These are phyloP conservation scores for Colletotrichum spaethianum DNA, from an alignment of 2,329 filamentous ascomycete species.

Conservation along the genomic window DNA sequence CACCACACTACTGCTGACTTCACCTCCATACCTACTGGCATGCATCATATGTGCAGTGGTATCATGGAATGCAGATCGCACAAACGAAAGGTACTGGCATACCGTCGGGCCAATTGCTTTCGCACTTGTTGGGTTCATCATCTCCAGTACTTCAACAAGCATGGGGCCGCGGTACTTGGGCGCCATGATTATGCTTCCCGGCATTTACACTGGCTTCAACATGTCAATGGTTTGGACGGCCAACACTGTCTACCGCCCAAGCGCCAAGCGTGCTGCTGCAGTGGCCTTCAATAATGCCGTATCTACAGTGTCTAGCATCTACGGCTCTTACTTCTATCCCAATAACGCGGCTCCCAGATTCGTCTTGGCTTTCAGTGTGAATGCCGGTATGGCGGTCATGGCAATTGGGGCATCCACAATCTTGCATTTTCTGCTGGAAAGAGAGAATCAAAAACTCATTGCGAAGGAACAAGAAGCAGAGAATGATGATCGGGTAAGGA, in stretches of 20 bases:
- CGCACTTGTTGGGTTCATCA: conserved; percentile 38
- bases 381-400: conserved; percentile 45
- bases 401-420: conserved; percentile 43
- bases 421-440: conserved; percentile 43
- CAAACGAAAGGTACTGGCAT: conserved; percentile 39
- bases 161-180: conserved; percentile 40
- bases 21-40: conserved; percentile 59
- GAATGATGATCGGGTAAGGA: conserved; percentile 5
- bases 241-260: conserved; percentile 44
- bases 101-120: conserved; percentile 32
- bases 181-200: conserved; percentile 45
- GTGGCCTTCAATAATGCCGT: conserved; percentile 46
- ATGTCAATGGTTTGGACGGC: conserved; percentile 46
- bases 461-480: conserved; percentile 42
- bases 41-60: conserved; percentile 48
- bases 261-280: conserved; percentile 43
- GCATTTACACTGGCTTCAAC: conserved; percentile 45
- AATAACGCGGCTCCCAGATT: conserved; percentile 45
- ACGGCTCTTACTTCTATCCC: conserved; percentile 47
- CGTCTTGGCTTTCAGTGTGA: conserved; percentile 46
- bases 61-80: conserved; percentile 37
- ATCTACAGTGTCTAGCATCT: conserved; percentile 44
- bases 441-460: conserved; percentile 44
- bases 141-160: conserved; percentile 27
- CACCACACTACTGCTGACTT: conserved; percentile 60